phyloP scores from a whole-genome alignment of 1,139 yeast species.

The Debaryomycetaceae sp. region DNA sequence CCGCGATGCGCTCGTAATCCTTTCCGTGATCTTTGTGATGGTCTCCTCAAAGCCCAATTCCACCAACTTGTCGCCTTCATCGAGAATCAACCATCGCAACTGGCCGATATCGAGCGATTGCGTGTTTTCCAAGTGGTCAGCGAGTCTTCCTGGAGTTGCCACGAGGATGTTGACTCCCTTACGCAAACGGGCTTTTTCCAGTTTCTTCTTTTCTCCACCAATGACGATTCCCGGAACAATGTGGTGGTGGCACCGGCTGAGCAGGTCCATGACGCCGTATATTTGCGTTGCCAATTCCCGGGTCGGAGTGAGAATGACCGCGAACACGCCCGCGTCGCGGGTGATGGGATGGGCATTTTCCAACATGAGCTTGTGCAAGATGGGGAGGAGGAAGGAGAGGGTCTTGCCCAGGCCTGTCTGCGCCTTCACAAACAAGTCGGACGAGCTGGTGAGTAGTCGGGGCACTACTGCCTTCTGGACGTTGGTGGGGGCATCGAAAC shows the following conservation, averaged over 20 bases:
- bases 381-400: conserved; percentile 72
- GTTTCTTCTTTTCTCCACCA: conserved; percentile 90
- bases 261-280: conserved; percentile 62
- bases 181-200: conserved; percentile 82
- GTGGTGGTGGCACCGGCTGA: conserved; percentile 65
- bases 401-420: conserved; percentile 98
- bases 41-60: conserved; percentile 96
- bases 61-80: conserved; percentile 92
- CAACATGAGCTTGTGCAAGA: conserved; percentile 58
- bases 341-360: conserved; percentile 35
- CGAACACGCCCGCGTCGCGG: conserved; percentile 81
- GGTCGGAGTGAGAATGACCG: conserved; percentile 81
- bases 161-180: conserved; percentile 84
- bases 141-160: conserved; percentile 86
- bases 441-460: conserved; percentile 37
- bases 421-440: conserved; percentile 79
- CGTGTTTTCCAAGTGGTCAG: conserved; percentile 89
- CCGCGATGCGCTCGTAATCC: conserved; percentile 36
- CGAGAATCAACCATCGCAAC: conserved; percentile 74
- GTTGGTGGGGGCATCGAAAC: conserved; percentile 65
- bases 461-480: conserved; percentile 85
- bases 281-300: conserved; percentile 93
- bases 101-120: conserved; percentile 55
- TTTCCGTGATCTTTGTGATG: conserved; percentile 59
- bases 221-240: conserved; percentile 88